phyloP scores from a whole-genome alignment of 768 basidiomycete genomes.

The Tylopilus sp. region DNA sequence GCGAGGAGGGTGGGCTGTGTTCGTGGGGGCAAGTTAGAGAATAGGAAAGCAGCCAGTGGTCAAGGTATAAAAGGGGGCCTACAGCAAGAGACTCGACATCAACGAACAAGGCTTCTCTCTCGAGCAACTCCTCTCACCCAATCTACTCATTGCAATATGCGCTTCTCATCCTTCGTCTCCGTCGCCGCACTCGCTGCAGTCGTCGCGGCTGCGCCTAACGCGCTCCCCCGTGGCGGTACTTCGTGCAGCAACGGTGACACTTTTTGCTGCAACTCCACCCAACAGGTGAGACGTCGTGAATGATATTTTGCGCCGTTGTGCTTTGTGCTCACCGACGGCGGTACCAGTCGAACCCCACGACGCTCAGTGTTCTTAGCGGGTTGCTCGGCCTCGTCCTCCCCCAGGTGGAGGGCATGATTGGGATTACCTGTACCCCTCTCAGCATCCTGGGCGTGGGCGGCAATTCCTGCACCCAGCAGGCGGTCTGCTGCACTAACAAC shows the following conservation, averaged over 20 bases:
- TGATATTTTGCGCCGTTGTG: background rate
- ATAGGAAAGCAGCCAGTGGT: background rate
- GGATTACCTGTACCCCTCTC: conserved; percentile 4
- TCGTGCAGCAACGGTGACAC: conserved; percentile 6
- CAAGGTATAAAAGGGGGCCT: conserved; percentile 11
- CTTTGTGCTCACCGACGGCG: background rate
- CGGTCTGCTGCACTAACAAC: conserved; percentile 18
- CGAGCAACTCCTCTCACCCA: background rate
- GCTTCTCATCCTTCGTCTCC: conserved; percentile 5
- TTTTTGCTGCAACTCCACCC: conserved; percentile 7
- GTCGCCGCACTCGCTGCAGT: conserved; percentile 10
- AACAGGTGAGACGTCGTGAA: background rate
- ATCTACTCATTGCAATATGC: conserved; percentile 4
- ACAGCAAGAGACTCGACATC: background rate
- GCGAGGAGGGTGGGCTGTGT: background rate
- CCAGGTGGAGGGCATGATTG: background rate
- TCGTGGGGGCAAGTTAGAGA: background rate
- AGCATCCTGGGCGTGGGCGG: background rate
- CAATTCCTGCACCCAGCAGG: conserved; percentile 8
- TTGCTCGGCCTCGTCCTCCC: background rate
- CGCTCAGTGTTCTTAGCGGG: background rate
- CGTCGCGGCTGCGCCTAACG: conserved; percentile 7
- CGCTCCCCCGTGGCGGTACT: background rate
- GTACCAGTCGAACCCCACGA: background rate
- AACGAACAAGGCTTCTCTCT: background rate